Base-by-base conservation (phyloP, 306 rosid species). In the Leucaena leucocephala region DNA sequence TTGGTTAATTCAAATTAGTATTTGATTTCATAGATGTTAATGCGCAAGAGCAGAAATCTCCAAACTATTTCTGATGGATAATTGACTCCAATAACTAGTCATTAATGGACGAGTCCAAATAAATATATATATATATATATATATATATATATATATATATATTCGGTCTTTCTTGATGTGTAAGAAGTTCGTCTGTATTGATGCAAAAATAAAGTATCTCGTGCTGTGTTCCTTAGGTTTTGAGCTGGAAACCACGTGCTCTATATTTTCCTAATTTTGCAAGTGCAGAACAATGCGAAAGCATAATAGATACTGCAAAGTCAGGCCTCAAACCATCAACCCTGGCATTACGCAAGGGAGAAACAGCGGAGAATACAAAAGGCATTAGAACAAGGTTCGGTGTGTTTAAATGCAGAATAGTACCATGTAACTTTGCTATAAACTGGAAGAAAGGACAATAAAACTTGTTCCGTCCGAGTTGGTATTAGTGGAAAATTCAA, bases 211-310 rank as follows among this genome's bases (percentile, higher is more conserved):
- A 5, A 39, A 63, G 76, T 80, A 33, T 42, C 40, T 43, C 54
- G 40, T 77, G 72, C 52, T 86, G 49, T 64, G 43, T 43, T 83
- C 59, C 72, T 49, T 76, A 93, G 99, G 82, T 93, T 75, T 89
- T 95, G 86, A 95, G 98, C 79, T 95, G 99, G 98, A 79, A 59
- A 48, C 99, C 98, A 8, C 93, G 94, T 27, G 91, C 96, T 15
- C 71, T 88, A 2, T 90, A 89, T 84, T 95, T 95, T 85, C 98
- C 99, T 14, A 88, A 91, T 84, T 95, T 95, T 82, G 96, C 97
- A 68, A 91, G 86, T 71, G 82, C 88, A 10, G 92, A 91, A 75
- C 96, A 91, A 84, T 95, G 99, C 68, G 86, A 84, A 72, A 84
- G 74, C 77, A 78, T 95, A 70, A 80, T 93, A 61, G 80, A 82